Evolutionary conservation across 352 stramenopile genomes (phyloP).

Genomic region (Globisporangium ultimum): DNA sequence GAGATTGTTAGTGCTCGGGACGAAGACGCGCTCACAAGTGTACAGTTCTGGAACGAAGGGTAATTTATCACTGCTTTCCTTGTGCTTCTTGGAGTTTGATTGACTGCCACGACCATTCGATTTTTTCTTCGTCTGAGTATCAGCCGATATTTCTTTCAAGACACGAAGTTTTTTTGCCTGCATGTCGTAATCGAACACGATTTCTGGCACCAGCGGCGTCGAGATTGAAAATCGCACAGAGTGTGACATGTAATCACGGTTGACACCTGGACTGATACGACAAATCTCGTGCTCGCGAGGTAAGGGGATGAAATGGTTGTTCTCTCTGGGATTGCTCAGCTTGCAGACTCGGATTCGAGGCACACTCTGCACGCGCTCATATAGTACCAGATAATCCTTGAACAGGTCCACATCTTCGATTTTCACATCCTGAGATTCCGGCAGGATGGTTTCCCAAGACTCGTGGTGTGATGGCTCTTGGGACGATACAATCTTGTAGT

Average conservation of each 20-base stretch:
- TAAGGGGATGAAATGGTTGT: conserved; percentile 49
- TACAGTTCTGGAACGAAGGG: conserved; percentile 27
- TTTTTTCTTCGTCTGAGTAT: conserved; percentile 2
- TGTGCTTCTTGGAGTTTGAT: too few species aligned
- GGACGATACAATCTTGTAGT: conserved; percentile 69
- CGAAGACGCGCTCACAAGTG: conserved; percentile 36
- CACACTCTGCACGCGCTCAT: conserved; percentile 69
- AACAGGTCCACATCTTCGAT: conserved; percentile 89
- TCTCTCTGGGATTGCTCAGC: conserved; percentile 10
- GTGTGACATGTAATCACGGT: conserved; percentile 66
- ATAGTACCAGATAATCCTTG: conserved; percentile 74
- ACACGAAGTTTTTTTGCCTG: conserved; percentile 31
- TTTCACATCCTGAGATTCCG: conserved; percentile 63
- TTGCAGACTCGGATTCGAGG: conserved; percentile 69
- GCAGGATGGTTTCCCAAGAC: conserved; percentile 47
- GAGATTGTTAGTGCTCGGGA: conserved; percentile 36
- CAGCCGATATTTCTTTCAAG: conserved; percentile 53
- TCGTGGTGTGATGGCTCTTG: conserved; percentile 13
- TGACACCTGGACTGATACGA: conserved; percentile 68
- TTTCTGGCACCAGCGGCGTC: conserved; percentile 68
- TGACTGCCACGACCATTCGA: not conserved
- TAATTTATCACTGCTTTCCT: not conserved
- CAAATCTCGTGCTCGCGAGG: conserved; percentile 54
- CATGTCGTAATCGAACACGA: conserved; percentile 83
- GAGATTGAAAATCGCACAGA: conserved; percentile 69